These are phyloP conservation scores for Backusella tuberculispora DNA, from an alignment of 192 early-diverging fungal genomes.

Conservation along the genomic window DNA sequence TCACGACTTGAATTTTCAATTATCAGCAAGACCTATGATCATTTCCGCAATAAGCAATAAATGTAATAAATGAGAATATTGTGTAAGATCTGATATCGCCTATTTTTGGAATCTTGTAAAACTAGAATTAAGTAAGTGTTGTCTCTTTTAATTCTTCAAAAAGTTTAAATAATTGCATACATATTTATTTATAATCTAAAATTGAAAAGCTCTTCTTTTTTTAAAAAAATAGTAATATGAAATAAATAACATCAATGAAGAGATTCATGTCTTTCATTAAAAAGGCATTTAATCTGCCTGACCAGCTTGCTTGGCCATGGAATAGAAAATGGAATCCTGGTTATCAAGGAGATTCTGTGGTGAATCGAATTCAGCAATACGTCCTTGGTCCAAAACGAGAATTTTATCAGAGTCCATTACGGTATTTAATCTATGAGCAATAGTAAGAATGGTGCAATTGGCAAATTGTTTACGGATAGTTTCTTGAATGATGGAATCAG, in stretches of 20 bases:
- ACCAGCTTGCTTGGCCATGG: slow-evolving; percentile 52
- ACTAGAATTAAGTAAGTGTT: no score
- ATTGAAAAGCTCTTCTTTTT: neutral
- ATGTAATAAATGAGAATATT: neutral
- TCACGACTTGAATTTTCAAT: neutral
- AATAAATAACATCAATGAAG: neutral
- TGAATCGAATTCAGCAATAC: slow-evolving; percentile 74
- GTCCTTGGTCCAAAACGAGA: slow-evolving; percentile 75
- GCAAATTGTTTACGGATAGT: slow-evolving; percentile 75
- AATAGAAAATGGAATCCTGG: slow-evolving; percentile 45
- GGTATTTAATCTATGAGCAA: slow-evolving; percentile 79
- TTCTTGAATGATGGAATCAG: slow-evolving; percentile 73
- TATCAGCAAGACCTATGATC: neutral
- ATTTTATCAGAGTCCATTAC: slow-evolving; percentile 70
- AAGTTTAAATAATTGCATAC: neutral
- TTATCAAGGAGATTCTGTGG: slow-evolving; percentile 62
- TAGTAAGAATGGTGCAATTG: slow-evolving; percentile 78
- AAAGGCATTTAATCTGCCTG: slow-evolving; percentile 31
- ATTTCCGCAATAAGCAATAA: neutral
- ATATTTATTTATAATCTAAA: slow-evolving; percentile 9
- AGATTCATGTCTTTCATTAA: neutral
- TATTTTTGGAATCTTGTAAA: neutral
- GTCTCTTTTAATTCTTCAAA: neutral
- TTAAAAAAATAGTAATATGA: neutral
- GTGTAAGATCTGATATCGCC: neutral